Base-by-base conservation (phyloP, 2,329 filamentous ascomycete genomes). In the Colletotrichum orchidophilum region DNA sequence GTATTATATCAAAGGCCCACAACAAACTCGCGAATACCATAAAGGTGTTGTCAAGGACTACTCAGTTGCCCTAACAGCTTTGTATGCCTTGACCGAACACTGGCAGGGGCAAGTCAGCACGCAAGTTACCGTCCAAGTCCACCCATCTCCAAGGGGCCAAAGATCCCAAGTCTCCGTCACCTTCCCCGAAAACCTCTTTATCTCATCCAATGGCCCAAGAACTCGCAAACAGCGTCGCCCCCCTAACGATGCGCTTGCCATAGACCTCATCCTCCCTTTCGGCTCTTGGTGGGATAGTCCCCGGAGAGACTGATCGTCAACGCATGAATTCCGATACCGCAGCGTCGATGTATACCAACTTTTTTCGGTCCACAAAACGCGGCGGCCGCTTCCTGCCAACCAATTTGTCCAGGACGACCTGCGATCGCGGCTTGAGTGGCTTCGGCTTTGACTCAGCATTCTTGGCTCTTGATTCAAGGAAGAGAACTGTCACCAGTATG, bases 81-180 rank as follows among this genome's bases (percentile, higher is more conserved):
- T 87, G 76, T 3, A 85, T 78, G 0, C 87, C 87, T 65, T 83
- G 88, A 0, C 86, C 87, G 63, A 88, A 87, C 7, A 82, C 82
- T 0, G 77, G 74, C 2, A 78, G 74, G 0, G 80, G 79, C 63
- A 81, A 74, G 26, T 79, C 74, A 46, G 77, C 77, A 21, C 78
- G 63, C 3, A 70, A 63, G 24, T 42, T 74, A 7, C 35, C 64
- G 4, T 76, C 69, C 31, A 3, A 31, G 3, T 59, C 21, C 24
- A 65, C 24, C 79, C 80, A 82, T n/a, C 79, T 72, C 63, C 81
- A 79, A 0, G 80, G 80, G 11, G 74, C n/a, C 65, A 82, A 82
- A 1, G 63, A 55, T 21, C 80, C 77, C 1, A 72, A 52, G 12
- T 80, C 70, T 3, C 52, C 60, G 13, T 49, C 9, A 2, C 35